These are phyloP conservation scores for Kwoniella sp. DNA, from an alignment of 768 basidiomycete genomes.

Conservation along the genomic window DNA sequence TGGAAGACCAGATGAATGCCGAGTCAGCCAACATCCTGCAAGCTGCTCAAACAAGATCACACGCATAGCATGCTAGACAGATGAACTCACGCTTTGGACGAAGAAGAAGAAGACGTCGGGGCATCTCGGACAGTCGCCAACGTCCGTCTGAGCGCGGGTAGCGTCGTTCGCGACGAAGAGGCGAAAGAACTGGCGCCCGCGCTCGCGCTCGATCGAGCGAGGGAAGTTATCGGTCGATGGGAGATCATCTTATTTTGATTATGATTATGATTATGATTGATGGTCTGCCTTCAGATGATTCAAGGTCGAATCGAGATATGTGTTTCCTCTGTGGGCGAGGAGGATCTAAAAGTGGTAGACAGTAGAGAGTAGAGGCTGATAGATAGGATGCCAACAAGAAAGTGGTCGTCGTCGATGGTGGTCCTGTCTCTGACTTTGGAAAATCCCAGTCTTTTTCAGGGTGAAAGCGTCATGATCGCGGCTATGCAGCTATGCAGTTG, in stretches of 20 bases:
- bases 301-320: not conserved
- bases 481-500: conserved; percentile 1
- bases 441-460: not conserved
- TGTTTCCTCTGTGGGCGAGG: too few species aligned
- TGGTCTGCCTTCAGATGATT: too few species aligned
- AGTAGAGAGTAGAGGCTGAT: not conserved
- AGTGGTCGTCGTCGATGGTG: not conserved
- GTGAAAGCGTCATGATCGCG: conserved; percentile 16
- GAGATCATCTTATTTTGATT: conserved; percentile 8
- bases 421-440: not conserved
- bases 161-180: conserved; percentile 20
- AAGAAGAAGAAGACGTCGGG: not conserved
- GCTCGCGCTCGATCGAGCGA: conserved; percentile 23
- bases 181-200: conserved; percentile 10
- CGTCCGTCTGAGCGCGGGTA: conserved; percentile 13
- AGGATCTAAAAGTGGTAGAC: not conserved
- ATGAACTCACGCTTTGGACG: conserved; percentile 37
- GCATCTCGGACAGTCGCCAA: conserved; percentile 35
- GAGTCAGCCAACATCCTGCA: too few species aligned
- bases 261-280: too few species aligned
- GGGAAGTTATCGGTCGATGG: conserved; percentile 13
- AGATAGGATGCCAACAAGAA: too few species aligned
- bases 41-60: too few species aligned
- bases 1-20: not conserved
- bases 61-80: too few species aligned